Percentiles rank a stretch among this genome's conserved stretches.
Evolutionary conservation across 1,139 yeast genomes (phyloP).

Genomic region (Entelexis paramagnoliae): DNA sequence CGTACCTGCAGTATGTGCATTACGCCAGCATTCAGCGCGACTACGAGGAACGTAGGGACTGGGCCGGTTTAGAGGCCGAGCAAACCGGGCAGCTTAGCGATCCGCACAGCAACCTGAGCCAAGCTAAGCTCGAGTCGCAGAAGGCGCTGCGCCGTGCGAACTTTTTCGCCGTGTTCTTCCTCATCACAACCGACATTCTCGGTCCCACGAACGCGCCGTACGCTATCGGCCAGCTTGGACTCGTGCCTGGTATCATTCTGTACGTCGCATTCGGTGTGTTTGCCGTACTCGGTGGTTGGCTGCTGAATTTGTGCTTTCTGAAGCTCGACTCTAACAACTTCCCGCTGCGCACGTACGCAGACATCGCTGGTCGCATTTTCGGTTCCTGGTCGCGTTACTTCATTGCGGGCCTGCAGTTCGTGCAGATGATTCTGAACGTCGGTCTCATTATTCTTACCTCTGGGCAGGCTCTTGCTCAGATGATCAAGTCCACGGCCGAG

Average conservation of each 20-base stretch:
- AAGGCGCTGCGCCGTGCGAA: conserved; percentile 31
- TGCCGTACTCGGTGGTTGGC: conserved; percentile 37
- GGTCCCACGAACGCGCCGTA: conserved; percentile 41
- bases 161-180: conserved; percentile 36
- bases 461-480: conserved; percentile 38
- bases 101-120: conserved; percentile 20
- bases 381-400: conserved; percentile 31
- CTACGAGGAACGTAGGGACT: conserved; percentile 23
- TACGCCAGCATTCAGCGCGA: conserved; percentile 31
- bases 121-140: conserved; percentile 26
- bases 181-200: conserved; percentile 40
- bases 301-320: conserved; percentile 31
- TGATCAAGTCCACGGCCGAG: conserved; percentile 28
- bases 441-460: conserved; percentile 36
- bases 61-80: conserved; percentile 19
- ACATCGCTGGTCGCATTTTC: conserved; percentile 34
- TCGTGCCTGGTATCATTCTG: conserved; percentile 37
- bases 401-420: conserved; percentile 34
- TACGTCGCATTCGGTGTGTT: conserved; percentile 35
- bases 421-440: conserved; percentile 38
- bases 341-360: conserved; percentile 38
- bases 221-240: conserved; percentile 37
- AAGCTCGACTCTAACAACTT: conserved; percentile 36
- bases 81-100: conserved; percentile 20
- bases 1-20: conserved; percentile 29